Evolutionary conservation across 768 basidiomycete species (phyloP).

Genomic region (Pleurotus djamor): DNA sequence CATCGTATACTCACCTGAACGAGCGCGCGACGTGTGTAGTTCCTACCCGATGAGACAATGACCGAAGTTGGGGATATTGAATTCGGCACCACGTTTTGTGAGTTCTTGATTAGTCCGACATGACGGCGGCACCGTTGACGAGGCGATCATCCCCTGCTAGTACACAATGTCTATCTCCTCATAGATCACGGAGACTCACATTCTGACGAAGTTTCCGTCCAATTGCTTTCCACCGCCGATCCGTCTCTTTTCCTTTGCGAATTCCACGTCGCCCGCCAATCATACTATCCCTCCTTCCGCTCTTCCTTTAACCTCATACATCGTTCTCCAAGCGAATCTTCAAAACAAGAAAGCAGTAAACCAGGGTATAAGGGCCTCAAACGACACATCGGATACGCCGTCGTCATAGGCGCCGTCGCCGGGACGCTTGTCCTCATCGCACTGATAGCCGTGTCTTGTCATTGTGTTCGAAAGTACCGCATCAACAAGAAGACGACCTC

Average conservation of each 20-base stretch:
- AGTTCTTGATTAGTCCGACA: constrained; percentile 20
- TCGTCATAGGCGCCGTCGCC: constrained; percentile 1
- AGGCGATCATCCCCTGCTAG: background rate
- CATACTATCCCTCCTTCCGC: background rate
- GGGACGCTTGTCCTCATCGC: background rate
- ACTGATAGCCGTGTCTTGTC: background rate
- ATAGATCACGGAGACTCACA: constrained; percentile 67
- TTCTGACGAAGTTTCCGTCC: constrained; percentile 66
- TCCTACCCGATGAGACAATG: constrained; percentile 62
- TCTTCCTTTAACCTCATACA: too few species aligned
- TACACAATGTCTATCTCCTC: constrained; percentile 37
- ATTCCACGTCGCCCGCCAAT: background rate
- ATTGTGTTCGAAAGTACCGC: background rate
- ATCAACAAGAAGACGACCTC: background rate
- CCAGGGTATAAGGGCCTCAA: background rate
- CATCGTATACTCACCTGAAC: background rate
- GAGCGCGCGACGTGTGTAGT: constrained; percentile 32
- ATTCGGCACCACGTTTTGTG: constrained; percentile 73
- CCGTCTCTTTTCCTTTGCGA: background rate
- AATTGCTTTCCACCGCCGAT: constrained; percentile 57
- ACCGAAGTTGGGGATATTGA: constrained; percentile 57
- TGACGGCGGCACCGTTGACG: background rate
- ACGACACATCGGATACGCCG: background rate
- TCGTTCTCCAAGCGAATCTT: background rate
- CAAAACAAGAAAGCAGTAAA: background rate